Base-by-base conservation (phyloP, 371 early-diverging fungal genomes). In the Mortierella sp. region DNA sequence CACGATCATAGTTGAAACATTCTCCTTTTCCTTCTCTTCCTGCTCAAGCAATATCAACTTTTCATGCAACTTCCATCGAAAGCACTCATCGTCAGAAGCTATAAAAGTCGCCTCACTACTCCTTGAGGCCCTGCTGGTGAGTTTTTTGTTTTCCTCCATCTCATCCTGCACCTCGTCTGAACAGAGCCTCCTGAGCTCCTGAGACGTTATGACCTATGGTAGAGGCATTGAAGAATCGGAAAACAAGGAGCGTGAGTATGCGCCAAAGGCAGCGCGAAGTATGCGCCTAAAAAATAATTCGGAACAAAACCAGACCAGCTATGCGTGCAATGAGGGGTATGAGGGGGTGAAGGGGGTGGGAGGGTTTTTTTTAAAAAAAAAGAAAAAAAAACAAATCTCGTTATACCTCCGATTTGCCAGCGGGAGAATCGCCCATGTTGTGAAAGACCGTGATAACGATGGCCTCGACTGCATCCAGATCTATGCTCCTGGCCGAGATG, bases 21-120 rank as follows among this genome's bases (percentile, higher is more conserved):
- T 5, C 42, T 38, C 42, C 42, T 38, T 38, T 38, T 38, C 42
- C 21, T 68, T 24, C 19, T 21, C 63, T 0, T 24, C 42, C 68
- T 68, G 24, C 21, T 42, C 38, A 11, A 42, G 11, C 44, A 68
- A 7, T 3, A 68, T 38, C 38, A 68, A 21, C 44, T 68, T 68
- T 34, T 68, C 68, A 38, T 68, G 44, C 19, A 68, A 34, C 68
- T 68, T 68, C 68, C 68, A 68, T 68, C 68, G 68, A 11, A 68
- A 68, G 42, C 68, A 68, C 38, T 11, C 38, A 0, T 38, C 68
- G 42, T 16, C 42, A 38, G 21, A 21, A 24, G 16, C 55, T 3
- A n/a, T n/a, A 6, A 7, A n/a, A 55, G 55, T 55, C 21, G 21
- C 9, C 24, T 55, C 55, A n/a, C 55, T 55, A 9, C 55, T n/a